Conservation (phyloP, 2,329 filamentous ascomycete species). For the Thelonectria olida region DNA sequence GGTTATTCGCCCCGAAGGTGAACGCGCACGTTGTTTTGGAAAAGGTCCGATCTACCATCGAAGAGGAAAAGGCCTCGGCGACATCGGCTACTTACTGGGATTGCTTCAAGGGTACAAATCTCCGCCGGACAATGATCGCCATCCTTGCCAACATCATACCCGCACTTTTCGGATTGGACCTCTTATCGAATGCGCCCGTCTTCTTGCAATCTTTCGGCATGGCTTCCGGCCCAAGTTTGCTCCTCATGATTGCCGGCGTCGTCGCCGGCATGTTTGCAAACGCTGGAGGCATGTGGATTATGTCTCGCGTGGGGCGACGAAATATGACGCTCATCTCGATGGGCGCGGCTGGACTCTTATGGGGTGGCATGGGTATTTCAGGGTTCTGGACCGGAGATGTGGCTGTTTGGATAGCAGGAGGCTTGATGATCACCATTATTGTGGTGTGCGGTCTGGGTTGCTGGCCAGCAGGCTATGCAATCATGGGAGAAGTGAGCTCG, state of each 20-base stretch:
- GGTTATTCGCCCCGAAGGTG: slow-evolving; percentile 31
- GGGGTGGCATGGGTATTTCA: slow-evolving; percentile 50
- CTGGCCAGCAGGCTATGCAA: slow-evolving; percentile 51
- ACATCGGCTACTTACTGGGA: slow-evolving; percentile 48
- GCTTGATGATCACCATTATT: slow-evolving; percentile 49
- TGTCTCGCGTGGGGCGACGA: slow-evolving; percentile 52
- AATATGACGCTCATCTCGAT: slow-evolving; percentile 50
- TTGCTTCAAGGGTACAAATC: slow-evolving; percentile 53
- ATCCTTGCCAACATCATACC: slow-evolving; percentile 52
- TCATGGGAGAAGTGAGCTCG: slow-evolving; percentile 39
- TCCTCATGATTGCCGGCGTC: slow-evolving; percentile 53
- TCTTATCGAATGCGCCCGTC: slow-evolving; percentile 53
- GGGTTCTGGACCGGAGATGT: slow-evolving; percentile 1
- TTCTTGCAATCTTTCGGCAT: slow-evolving; percentile 45
- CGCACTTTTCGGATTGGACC: slow-evolving; percentile 52
- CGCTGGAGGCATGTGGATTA: slow-evolving; percentile 50
- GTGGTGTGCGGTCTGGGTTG: slow-evolving; percentile 48
- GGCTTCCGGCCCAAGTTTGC: slow-evolving; percentile 42
- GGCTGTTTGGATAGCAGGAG: background rate
- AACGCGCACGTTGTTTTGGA: slow-evolving; percentile 25
- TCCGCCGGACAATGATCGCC: slow-evolving; percentile 49
- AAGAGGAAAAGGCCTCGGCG: slow-evolving; percentile 46
- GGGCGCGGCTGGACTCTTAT: slow-evolving; percentile 45
- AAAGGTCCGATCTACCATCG: slow-evolving; percentile 45
- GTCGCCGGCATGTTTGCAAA: slow-evolving; percentile 57